Base-by-base conservation (phyloP, 2,329 filamentous ascomycete species). In the Incumbomyces delicatus region DNA sequence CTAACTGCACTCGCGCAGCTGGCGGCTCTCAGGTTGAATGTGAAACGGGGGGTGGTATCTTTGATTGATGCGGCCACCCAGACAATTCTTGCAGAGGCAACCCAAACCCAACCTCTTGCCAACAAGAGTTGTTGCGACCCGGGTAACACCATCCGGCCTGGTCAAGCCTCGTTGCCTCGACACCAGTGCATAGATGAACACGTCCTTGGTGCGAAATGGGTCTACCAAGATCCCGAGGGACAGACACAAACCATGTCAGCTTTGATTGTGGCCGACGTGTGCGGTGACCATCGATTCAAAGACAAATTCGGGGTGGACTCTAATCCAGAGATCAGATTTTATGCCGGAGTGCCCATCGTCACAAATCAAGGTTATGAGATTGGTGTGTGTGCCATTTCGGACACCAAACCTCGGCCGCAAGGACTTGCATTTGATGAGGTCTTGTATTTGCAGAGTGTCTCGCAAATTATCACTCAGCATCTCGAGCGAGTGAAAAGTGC, bases 321-420 rank as follows among this genome's bases (percentile, higher is more conserved):
- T 0, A 50, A 60, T 1, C 64, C 65, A 0, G 50, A 61, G 29
- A 61, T 68, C 27, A 62, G 63, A 38, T 79, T 79, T 56, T 77
- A 78, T 49, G 75, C 75, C 5, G 75, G 74, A 14, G 78, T 81
- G 0, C 80, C 80, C 0, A 75, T 85, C 45, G 71, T 73, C 20
- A 78, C 76, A 2, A 71, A 71, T 0, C 73, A 70, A 31, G 71
- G 75, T 22, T 72, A 75, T 53, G 71, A 72, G 39, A 77, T 85
- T 46, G 81, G 81, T 8, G 72, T 71, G 10, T 78, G 80, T 49
- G 74, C 75, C 44, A 71, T 83, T 2, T 64, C 80, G 2, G 79
- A 83, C 53, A 71, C 75, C 36, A 66, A 68, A n/a, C 71, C 75
- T 0, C 72, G 76, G 5, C 46, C 58, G 35, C 56, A 72, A 35